A percentile compares a stretch with the other conserved stretches of the same genome.
Evolutionary conservation across 305 asterid species (phyloP).

Genomic region (Caryopteris hybrid): DNA sequence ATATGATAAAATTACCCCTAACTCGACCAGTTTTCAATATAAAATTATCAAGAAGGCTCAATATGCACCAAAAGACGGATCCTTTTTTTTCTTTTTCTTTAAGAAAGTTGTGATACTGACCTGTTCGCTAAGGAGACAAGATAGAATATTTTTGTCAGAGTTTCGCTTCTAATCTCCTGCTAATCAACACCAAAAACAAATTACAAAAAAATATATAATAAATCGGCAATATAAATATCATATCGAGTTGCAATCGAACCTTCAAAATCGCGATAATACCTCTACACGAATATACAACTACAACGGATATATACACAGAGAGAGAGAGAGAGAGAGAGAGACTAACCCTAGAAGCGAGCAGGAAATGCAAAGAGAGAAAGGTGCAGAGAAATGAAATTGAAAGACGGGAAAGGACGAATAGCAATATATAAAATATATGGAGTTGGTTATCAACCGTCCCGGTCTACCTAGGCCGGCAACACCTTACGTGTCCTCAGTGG

Average conservation of each 20-base stretch:
- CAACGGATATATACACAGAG: neutral
- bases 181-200: slow-evolving; percentile 18
- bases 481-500: neutral
- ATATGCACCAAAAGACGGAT: neutral
- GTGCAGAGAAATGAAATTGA: slow-evolving; percentile 7
- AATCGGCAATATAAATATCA: neutral
- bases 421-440: neutral
- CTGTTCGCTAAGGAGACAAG: slow-evolving; percentile 49
- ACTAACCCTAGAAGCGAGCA: slow-evolving; percentile 56
- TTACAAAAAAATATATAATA: neutral
- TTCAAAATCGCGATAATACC: neutral
- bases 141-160: slow-evolving; percentile 28
- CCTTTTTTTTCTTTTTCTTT: neutral
- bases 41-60: neutral
- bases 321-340: neutral
- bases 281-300: neutral
- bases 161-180: slow-evolving; percentile 35
- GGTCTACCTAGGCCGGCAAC: slow-evolving; percentile 12
- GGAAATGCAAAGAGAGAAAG: slow-evolving; percentile 29
- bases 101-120: slow-evolving; percentile 19
- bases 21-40: neutral
- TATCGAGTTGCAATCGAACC: neutral
- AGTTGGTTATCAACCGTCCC: neutral
- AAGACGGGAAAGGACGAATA: neutral
- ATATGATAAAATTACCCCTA: neutral